Evolutionary conservation across 139 green algal genomes (phyloP).

Genomic region (Chlorella sp.): DNA sequence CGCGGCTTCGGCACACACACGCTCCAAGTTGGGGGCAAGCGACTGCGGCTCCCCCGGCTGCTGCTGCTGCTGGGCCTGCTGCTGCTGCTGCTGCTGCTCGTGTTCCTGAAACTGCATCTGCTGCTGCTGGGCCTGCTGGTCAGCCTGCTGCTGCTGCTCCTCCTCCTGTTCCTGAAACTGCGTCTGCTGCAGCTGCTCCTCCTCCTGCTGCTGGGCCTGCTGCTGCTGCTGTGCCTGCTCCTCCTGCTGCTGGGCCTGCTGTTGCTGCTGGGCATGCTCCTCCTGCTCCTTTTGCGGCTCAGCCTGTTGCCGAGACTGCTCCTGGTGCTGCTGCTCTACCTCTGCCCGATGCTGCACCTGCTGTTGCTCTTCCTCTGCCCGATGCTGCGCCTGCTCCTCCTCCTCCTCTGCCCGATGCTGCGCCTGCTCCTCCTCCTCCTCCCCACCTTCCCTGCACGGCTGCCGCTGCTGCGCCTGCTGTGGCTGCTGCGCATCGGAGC

Average conservation of each 20-base stretch:
- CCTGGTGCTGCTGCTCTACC: neutral
- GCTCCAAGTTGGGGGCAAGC: neutral
- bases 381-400: neutral
- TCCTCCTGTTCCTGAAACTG: neutral
- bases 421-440: neutral
- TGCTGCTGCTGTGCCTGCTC: neutral
- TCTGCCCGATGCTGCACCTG: neutral
- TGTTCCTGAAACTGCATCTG: neutral
- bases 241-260: neutral
- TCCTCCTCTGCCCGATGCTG: neutral
- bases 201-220: neutral
- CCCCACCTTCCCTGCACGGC: no score
- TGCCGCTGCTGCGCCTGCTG: neutral
- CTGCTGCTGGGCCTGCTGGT: constrained; percentile 1
- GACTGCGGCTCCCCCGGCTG: neutral
- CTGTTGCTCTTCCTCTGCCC: constrained; percentile 4
- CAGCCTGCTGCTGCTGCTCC: neutral
- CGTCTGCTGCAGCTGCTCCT: neutral
- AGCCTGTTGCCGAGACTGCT: no score
- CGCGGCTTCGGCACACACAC: neutral
- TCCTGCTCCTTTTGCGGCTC: no score
- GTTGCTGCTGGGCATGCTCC: neutral
- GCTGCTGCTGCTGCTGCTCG: neutral
- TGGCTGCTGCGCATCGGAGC: neutral
- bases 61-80: neutral